Evolutionary conservation across 768 basidiomycete species (phyloP).

Genomic region (Boletus edulis): DNA sequence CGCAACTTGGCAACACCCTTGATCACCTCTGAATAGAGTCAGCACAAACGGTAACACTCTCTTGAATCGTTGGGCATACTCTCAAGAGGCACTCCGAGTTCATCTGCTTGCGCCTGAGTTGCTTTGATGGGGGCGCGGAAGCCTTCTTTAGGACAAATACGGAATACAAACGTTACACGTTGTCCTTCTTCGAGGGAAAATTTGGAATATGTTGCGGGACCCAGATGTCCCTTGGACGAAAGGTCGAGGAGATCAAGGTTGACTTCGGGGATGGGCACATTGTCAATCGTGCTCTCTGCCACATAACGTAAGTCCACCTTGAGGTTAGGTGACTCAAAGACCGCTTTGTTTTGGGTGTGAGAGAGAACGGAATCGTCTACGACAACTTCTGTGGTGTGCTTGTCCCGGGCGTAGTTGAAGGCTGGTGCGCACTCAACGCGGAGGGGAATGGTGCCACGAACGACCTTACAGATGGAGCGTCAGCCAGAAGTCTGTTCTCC

Average conservation of each 20-base stretch:
- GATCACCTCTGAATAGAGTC: slow-evolving; percentile 36
- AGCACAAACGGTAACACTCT: neutral
- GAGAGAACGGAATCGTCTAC: slow-evolving; percentile 44
- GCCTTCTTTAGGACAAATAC: slow-evolving; percentile 55
- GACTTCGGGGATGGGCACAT: slow-evolving; percentile 50
- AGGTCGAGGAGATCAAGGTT: slow-evolving; percentile 62
- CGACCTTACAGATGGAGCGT: slow-evolving; percentile 44
- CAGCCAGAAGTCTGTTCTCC: neutral
- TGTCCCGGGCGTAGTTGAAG: slow-evolving; percentile 87
- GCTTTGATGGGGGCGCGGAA: slow-evolving; percentile 14
- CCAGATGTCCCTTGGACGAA: slow-evolving; percentile 70
- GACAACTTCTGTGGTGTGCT: slow-evolving; percentile 63
- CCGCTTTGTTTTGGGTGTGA: slow-evolving; percentile 49
- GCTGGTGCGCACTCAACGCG: slow-evolving; percentile 92
- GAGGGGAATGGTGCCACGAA: slow-evolving; percentile 79
- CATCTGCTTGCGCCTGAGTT: slow-evolving; percentile 40
- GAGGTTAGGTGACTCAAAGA: slow-evolving; percentile 59
- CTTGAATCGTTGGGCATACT: slow-evolving; percentile 27
- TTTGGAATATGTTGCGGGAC: slow-evolving; percentile 55
- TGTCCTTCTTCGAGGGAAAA: slow-evolving; percentile 81
- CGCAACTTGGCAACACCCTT: slow-evolving; percentile 44
- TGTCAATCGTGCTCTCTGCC: slow-evolving; percentile 52
- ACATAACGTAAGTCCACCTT: slow-evolving; percentile 78
- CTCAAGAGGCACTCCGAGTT: slow-evolving; percentile 45
- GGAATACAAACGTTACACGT: slow-evolving; percentile 82